Base-by-base conservation (phyloP, 257 asterid species). In the Asclepias syriaca region DNA sequence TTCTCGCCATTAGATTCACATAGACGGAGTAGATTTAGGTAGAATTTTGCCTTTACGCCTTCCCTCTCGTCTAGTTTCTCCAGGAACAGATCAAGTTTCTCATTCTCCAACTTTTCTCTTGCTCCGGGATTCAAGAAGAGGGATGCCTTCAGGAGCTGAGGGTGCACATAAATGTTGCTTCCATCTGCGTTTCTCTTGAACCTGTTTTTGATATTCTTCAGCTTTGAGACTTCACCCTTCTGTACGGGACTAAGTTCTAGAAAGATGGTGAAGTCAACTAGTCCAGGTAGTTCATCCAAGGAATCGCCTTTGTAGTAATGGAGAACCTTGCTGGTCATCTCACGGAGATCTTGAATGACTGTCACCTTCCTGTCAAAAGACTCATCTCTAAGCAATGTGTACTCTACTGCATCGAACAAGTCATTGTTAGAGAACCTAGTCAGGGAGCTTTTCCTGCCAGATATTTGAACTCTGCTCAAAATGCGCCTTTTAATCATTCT, bases 241-340 rank as follows among this genome's bases (percentile, higher is more conserved):
- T 91, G 98, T 66, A 45, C 53, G 39, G 79, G 82, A 64, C 85
- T 86, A 40, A 93, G 96, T 69, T 76, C 80, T 43, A 93, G 94
- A 74, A 83, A 83, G 66, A 93, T 88, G 1, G 98, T 85, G 73
- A 89, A 91, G 65, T 93, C 98, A 58, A 88, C 88, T 6, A 93
- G 88, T 68, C 98, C 97, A 0, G 98, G 98, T 24, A 93, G 92
- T 76, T 93, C 98, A 66, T 93, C 98, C 64, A 93, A 77, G 76
- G 87, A 89, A 70, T 93, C 98, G 40, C 98, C 98, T 81, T 75
- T 93, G 85, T 91, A 93, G 71, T 89, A 93, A 72, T 93, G 98
- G 81, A 93, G 80, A 69, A 91, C 91, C 40, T 82, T 87, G 39
- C 72, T 86, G 2, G 98, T 91, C 96, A 93, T 91, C 78, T 84